Evolutionary conservation across 2,329 filamentous ascomycete genomes (phyloP).

Genomic region (Trichophyton equinum): DNA sequence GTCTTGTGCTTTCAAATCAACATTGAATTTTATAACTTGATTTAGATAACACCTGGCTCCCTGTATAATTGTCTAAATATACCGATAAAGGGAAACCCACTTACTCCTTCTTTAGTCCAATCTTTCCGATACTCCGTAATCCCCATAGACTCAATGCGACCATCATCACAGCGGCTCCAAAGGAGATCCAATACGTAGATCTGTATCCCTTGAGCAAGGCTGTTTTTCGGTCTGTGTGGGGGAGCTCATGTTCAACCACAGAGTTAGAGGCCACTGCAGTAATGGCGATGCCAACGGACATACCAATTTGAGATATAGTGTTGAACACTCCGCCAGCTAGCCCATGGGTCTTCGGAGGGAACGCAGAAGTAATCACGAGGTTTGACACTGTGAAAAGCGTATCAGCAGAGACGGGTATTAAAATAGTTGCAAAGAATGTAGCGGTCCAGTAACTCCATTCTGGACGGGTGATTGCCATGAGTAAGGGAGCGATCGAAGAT

Average conservation of each 20-base stretch:
- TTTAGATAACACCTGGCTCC: not conserved
- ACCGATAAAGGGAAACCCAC: not conserved
- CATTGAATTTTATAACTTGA: not conserved
- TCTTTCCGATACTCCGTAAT: slow-evolving; percentile 29
- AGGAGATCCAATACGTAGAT: slow-evolving; percentile 12
- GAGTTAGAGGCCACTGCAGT: slow-evolving; percentile 35
- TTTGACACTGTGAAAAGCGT: slow-evolving; percentile 36
- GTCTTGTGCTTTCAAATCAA: not conserved
- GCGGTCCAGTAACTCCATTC: slow-evolving; percentile 12
- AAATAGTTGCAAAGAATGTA: slow-evolving; percentile 7
- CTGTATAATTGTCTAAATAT: not conserved
- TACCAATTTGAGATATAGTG: slow-evolving; percentile 45
- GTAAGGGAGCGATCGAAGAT: slow-evolving; percentile 9
- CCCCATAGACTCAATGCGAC: slow-evolving; percentile 12
- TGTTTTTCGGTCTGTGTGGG: slow-evolving; percentile 24
- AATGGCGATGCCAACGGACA: slow-evolving; percentile 41
- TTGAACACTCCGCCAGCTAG: slow-evolving; percentile 52
- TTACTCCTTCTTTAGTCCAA: slow-evolving; percentile 35
- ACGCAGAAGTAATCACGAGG: slow-evolving; percentile 43
- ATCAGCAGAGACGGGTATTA: slow-evolving; percentile 12
- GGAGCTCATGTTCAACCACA: not conserved
- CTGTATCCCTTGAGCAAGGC: slow-evolving; percentile 11
- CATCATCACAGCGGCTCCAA: slow-evolving; percentile 10
- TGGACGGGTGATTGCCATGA: slow-evolving; percentile 10
- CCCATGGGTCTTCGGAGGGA: slow-evolving; percentile 44